Percentiles rank a stretch among this genome's conserved stretches.
Conservation (phyloP, 1,284 basidiomycete species). For the Cutaneotrichosporon curvatum region DNA sequence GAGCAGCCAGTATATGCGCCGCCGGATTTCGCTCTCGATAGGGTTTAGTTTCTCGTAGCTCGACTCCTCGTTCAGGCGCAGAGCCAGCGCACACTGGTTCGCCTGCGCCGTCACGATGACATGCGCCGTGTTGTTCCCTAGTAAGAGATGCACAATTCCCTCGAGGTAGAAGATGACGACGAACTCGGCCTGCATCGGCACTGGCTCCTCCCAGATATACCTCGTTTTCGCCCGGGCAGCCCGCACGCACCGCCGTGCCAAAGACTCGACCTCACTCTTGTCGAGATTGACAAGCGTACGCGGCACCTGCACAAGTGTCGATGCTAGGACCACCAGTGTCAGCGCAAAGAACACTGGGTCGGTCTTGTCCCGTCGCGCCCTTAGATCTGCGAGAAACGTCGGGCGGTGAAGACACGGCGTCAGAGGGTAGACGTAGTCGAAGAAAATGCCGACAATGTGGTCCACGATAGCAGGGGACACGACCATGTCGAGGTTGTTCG, state of each 20-base stretch:
- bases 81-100: conserved; percentile 34
- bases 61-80: conserved; percentile 38
- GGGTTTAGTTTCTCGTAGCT: conserved; percentile 34
- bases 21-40: conserved; percentile 34
- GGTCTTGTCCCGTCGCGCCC: conserved; percentile 27
- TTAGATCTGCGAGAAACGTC: conserved; percentile 32
- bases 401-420: conserved; percentile 40
- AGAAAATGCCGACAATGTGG: conserved; percentile 36
- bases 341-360: conserved; percentile 35
- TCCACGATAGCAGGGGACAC: conserved; percentile 25
- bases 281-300: conserved; percentile 33
- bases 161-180: conserved; percentile 22
- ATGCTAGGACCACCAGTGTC: conserved; percentile 29
- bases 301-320: conserved; percentile 37
- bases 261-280: conserved; percentile 32
- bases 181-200: conserved; percentile 13
- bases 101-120: conserved; percentile 33
- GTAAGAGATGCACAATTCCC: conserved; percentile 35
- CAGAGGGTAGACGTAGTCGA: conserved; percentile 38
- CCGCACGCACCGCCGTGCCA: conserved; percentile 29
- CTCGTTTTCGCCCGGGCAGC: conserved; percentile 29
- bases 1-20: conserved; percentile 38
- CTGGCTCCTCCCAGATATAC: conserved; percentile 29
- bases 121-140: conserved; percentile 41
- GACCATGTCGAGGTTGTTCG: conserved; percentile 33